phyloP scores from a whole-genome alignment of 2,329 filamentous ascomycete species.

The Neoascochyta sp. region DNA sequence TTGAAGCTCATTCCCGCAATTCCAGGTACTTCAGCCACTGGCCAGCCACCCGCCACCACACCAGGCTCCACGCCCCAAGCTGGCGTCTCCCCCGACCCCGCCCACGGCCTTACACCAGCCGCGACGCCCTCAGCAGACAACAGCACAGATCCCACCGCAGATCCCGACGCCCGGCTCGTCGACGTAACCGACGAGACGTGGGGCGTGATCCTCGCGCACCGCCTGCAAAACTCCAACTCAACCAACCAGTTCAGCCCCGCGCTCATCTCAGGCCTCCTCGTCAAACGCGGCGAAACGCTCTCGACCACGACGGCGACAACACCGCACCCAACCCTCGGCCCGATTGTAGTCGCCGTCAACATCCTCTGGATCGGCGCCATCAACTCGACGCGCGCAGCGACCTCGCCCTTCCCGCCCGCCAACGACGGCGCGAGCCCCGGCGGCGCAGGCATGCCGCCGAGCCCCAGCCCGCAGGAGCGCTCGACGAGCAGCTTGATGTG shows the following conservation, averaged over 20 bases:
- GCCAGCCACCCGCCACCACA: constrained; percentile 17
- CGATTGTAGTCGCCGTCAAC: constrained; percentile 41
- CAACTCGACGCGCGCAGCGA: constrained; percentile 32
- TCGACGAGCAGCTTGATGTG: constrained; percentile 29
- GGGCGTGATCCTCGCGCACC: constrained; percentile 67
- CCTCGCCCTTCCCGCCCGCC: constrained; percentile 28
- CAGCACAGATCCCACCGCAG: constrained; percentile 43
- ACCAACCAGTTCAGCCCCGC: constrained; percentile 34
- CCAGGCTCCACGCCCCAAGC: constrained; percentile 36
- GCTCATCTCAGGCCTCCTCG: constrained; percentile 43
- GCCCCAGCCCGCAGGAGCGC: constrained; percentile 1
- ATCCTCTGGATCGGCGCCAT: constrained; percentile 47
- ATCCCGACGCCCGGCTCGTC: constrained; percentile 65
- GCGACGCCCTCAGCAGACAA: constrained; percentile 59
- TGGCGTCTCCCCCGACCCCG: constrained; percentile 34
- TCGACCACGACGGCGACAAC: constrained; percentile 12
- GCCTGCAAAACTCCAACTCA: constrained; percentile 38
- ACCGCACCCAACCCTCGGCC: constrained; percentile 26
- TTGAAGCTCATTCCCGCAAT: constrained; percentile 58
- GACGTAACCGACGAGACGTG: constrained; percentile 73
- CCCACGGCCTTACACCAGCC: constrained; percentile 56
- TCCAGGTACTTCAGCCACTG: constrained; percentile 14
- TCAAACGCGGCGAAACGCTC: constrained; percentile 39
- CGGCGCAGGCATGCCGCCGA: constrained; percentile 1
- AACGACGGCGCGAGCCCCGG: constrained; percentile 23